Base-by-base conservation (phyloP, 2,329 filamentous ascomycete species). In the Trichocomaceae sp. region DNA sequence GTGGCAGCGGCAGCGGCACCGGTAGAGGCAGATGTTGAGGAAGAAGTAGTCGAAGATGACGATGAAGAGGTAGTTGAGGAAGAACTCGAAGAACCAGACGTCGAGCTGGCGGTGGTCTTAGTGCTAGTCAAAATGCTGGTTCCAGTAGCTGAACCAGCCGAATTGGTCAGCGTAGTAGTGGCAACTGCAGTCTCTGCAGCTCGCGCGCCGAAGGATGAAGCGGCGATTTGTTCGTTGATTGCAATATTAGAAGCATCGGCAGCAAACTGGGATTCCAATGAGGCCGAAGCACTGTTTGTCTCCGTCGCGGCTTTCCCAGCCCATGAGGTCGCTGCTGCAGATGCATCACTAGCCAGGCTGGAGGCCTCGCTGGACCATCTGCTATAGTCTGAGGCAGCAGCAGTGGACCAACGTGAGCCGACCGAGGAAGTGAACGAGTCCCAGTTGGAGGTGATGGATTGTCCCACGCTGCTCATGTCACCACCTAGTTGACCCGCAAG, bases 401-500 rank as follows among this genome's bases (percentile, higher is more conserved):
- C 44, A 19, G 46, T 47, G 26, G 52, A 22, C 12, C 23, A 35
- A 5, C 10, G 26, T 49, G 46, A 31, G 26, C 46, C 47, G 15
- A 48, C 22, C 13, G 41, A 50, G 23, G 42, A 33, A 17, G 55
- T 54, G 26, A 57, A 51, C 8, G 17, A 22, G 22, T 41, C 51
- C 55, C 55, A 57, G 23, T 37, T 31, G 52, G 55, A 57, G 9
- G 55, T 54, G 46, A 57, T 57, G 20, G 39, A 39, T 31, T 49
- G 19, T 13, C 55, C 55, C 31, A 53, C 19, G 29, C 47, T 39
- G 23, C 44, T 42, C 17, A 57, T 23, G 23, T 57, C 52, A 13
- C 50, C 50, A 17, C 46, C 47, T n/a, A 54, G 23, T 12, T 54
- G 22, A 23, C 42, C 47, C 22, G 50, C 55, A 22, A 57, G 47